Evolutionary conservation across 306 rosid genomes (phyloP), one percentile per base, ranked within the genome.

Genomic region (Purshia tridentata): DNA sequence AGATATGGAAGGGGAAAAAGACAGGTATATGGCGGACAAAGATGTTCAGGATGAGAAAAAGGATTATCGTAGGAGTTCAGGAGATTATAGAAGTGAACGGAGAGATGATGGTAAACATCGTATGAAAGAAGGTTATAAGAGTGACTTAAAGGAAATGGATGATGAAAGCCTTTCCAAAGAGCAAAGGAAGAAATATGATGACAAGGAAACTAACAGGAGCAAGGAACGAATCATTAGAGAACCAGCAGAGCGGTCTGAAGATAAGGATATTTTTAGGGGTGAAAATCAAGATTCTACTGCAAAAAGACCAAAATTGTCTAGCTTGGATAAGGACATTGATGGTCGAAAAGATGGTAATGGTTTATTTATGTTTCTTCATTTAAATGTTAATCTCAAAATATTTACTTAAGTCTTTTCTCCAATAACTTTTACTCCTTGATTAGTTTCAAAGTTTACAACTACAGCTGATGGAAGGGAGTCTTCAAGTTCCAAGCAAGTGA

Each of bases 31-130:
- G 16, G 81, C 85, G 80, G 93, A 85, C 40, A 70, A 82, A 71
- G 90, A 83, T 69, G 77, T 74, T 72, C 84, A 69, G 61, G 91
- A 88, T 86, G 96, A 86, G 70, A 88, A 75, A 74, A 88, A 78
- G 67, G 90, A 81, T 82, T 78, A 76, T 9, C 81, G 57, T 69
- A 89, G 92, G 84, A 84, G 82, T 78, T 84, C 72, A 46, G 86
- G 84, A 72, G 92, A 88, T 68, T 67, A 77, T 76, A 85, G 76
- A 88, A 86, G 88, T 74, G 90, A 85, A 35, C 73, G 79, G 63
- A 79, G 75, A 76, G 91, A 81, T 57, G 79, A 71, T 67, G 67
- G 79, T 51, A 86, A 74, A 58, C 68, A 72, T 76, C 76, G 50
- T 39, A 13, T 62, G 20, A 85, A 77, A 81, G 97, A 88, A 75